Conservation (phyloP, 768 basidiomycete genomes). For the Clitopilus passeckerianus region DNA sequence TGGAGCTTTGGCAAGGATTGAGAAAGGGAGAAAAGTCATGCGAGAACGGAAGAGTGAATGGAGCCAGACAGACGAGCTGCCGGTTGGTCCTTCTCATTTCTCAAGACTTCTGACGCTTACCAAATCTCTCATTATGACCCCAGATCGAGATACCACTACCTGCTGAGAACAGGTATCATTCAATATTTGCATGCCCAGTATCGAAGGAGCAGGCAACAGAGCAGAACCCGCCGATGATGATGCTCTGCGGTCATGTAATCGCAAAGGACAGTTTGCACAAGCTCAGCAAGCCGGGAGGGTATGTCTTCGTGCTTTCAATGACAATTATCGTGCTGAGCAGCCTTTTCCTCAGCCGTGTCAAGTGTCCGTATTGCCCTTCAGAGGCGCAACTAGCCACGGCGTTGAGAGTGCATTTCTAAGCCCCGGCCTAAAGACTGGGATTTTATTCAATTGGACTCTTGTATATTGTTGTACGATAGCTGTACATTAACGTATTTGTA, state of each 20-base stretch:
- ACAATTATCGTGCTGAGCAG: slow-evolving; percentile 1
- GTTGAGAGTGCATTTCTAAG: slow-evolving; percentile 62
- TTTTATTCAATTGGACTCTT: too few relatives aligned
- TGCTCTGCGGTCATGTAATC: slow-evolving; percentile 93
- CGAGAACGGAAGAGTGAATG: slow-evolving; percentile 91
- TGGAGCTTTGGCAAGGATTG: slow-evolving; percentile 86
- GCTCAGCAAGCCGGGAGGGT: slow-evolving; percentile 81
- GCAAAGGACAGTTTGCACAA: slow-evolving; percentile 89
- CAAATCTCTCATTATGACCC: neutral
- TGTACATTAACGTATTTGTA: neutral
- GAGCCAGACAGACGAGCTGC: slow-evolving; percentile 84
- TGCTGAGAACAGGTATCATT: slow-evolving; percentile 88
- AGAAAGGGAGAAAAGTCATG: slow-evolving; percentile 93
- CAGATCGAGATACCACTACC: slow-evolving; percentile 94
- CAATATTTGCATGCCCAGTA: slow-evolving; percentile 95
- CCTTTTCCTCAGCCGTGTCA: slow-evolving; percentile 62
- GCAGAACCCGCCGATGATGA: slow-evolving; percentile 96
- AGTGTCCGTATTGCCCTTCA: slow-evolving; percentile 93
- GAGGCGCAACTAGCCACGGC: slow-evolving; percentile 61
- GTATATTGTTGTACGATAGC: neutral
- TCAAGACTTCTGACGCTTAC: neutral
- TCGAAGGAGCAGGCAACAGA: slow-evolving; percentile 96
- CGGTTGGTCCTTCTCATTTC: slow-evolving; percentile 41
- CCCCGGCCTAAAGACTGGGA: neutral
- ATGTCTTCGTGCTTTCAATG: slow-evolving; percentile 7